Conservation (phyloP, 441 rosid genomes). For the Eugenia klotzschiana region DNA sequence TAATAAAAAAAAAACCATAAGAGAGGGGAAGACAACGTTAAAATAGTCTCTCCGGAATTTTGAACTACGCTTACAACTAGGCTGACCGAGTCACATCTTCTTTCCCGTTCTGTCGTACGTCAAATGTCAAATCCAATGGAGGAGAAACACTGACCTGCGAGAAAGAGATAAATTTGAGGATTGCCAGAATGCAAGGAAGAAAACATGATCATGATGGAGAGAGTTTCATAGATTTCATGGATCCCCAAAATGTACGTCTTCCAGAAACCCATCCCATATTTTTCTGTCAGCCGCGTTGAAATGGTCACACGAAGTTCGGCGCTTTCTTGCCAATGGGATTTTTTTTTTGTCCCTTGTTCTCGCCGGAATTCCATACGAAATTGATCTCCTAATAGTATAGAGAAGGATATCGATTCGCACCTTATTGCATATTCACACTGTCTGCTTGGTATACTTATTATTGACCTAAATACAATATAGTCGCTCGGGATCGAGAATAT, state of each 20-base stretch:
- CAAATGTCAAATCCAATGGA: not conserved
- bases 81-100: not conserved
- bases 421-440: not conserved
- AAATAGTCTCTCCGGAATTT: not conserved
- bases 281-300: not conserved
- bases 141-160: not conserved
- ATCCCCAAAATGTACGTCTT: not conserved
- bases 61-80: not conserved
- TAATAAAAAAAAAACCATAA: not conserved
- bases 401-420: not conserved
- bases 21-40: not conserved
- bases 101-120: not conserved
- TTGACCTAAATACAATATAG: not conserved
- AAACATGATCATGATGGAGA: not conserved
- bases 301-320: not conserved
- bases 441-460: not conserved
- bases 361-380: not conserved
- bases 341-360: not conserved
- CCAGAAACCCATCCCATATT: not conserved
- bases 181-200: not conserved
- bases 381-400: not conserved
- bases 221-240: not conserved
- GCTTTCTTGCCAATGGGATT: not conserved
- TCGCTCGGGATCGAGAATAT: not conserved
- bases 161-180: not conserved